These are phyloP conservation scores for Paracoccidioides brasiliensis DNA, from an alignment of 2,329 filamentous ascomycete species.

Conservation along the genomic window DNA sequence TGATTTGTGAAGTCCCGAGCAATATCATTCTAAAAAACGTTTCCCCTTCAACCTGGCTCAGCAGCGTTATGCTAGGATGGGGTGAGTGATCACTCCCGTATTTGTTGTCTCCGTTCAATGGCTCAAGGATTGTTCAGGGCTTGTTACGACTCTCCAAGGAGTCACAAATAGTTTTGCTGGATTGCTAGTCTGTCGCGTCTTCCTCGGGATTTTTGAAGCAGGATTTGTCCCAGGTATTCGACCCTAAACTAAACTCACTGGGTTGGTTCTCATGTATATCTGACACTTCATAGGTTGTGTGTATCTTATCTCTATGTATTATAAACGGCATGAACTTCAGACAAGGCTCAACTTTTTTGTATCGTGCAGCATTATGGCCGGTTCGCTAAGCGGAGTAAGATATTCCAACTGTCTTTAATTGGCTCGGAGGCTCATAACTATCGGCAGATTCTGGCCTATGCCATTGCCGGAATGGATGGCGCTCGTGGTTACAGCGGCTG, in stretches of 20 bases:
- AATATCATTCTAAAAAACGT: constrained; percentile 35
- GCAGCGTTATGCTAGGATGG: constrained; percentile 31
- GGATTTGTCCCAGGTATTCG: constrained; percentile 25
- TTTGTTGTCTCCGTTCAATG: background rate
- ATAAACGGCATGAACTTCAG: constrained; percentile 29
- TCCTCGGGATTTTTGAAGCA: constrained; percentile 27
- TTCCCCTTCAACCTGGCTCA: constrained; percentile 30
- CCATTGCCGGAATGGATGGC: constrained; percentile 30
- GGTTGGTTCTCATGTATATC: background rate
- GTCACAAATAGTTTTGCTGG: constrained; percentile 29
- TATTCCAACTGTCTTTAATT: background rate
- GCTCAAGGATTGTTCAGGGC: constrained; percentile 16
- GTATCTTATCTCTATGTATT: constrained; percentile 27
- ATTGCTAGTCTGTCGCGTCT: constrained; percentile 24
- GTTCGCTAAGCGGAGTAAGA: constrained; percentile 27
- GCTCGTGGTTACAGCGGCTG: constrained; percentile 27
- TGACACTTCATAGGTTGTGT: constrained; percentile 15
- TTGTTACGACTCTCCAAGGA: constrained; percentile 33
- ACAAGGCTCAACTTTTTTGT: constrained; percentile 26
- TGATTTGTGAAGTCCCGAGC: constrained; percentile 34
- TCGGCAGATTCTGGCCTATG: constrained; percentile 30
- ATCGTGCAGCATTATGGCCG: constrained; percentile 25
- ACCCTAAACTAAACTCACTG: background rate
- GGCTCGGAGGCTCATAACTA: background rate
- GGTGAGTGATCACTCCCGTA: constrained; percentile 15